phyloP scores from a whole-genome alignment of 2,329 filamentous ascomycete genomes.

The Alternaria angustiovoidea region DNA sequence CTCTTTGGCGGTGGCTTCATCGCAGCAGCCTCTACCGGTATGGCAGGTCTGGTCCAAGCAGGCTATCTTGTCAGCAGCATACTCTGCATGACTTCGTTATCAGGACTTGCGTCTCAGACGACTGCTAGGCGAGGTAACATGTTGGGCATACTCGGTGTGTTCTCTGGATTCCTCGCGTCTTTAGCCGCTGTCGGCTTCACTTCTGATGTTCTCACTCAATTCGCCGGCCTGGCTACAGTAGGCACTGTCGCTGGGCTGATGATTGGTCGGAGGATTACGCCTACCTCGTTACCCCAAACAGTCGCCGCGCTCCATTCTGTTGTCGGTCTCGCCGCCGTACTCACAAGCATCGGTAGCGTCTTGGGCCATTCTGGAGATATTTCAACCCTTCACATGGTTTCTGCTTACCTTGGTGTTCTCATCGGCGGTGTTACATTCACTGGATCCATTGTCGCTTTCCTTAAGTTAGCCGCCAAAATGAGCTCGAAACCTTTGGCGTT shows the following conservation, averaged over 20 bases:
- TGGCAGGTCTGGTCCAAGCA: slow-evolving; percentile 84
- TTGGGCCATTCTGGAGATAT: slow-evolving; percentile 77
- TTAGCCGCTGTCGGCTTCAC: slow-evolving; percentile 82
- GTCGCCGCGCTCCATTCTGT: slow-evolving; percentile 90
- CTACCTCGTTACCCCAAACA: slow-evolving; percentile 87
- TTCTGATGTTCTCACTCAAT: slow-evolving; percentile 79
- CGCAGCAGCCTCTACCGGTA: slow-evolving; percentile 80
- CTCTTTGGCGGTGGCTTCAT: slow-evolving; percentile 84
- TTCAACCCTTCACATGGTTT: slow-evolving; percentile 82
- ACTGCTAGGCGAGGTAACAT: slow-evolving; percentile 87
- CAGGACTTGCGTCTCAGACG: slow-evolving; percentile 79
- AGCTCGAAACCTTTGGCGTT: slow-evolving; percentile 77
- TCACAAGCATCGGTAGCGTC: slow-evolving; percentile 88
- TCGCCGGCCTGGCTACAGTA: slow-evolving; percentile 75
- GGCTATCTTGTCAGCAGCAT: slow-evolving; percentile 87
- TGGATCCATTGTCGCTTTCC: slow-evolving; percentile 85
- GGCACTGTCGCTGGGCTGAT: slow-evolving; percentile 75
- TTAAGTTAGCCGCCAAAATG: slow-evolving; percentile 86
- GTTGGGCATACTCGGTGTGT: slow-evolving; percentile 85
- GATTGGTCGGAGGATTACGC: slow-evolving; percentile 86
- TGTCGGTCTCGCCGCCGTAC: slow-evolving; percentile 84
- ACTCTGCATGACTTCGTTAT: slow-evolving; percentile 81
- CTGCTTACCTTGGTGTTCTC: slow-evolving; percentile 83
- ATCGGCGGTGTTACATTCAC: slow-evolving; percentile 91
- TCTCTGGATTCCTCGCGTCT: slow-evolving; percentile 82